Evolutionary conservation across 805 yeast species (phyloP).

Genomic region (Nakazawaea laoshanensis): DNA sequence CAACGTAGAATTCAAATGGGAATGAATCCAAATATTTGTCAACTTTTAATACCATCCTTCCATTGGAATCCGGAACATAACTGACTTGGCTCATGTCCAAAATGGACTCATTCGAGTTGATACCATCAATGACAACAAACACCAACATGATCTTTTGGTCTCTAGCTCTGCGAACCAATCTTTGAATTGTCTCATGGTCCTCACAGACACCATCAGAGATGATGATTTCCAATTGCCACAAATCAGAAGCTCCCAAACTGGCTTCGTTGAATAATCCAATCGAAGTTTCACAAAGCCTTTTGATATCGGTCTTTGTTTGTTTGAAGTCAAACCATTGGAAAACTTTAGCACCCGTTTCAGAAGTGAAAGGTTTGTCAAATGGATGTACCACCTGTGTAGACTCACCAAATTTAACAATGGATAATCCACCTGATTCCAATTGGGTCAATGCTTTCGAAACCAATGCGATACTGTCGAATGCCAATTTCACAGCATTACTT

Average conservation of each 20-base stretch:
- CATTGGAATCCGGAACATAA: conserved; percentile 63
- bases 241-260: conserved; percentile 41
- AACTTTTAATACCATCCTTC: conserved; percentile 67
- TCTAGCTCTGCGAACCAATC: conserved; percentile 84
- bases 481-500: conserved; percentile 80
- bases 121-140: conserved; percentile 88
- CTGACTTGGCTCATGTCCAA: conserved; percentile 91
- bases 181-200: conserved; percentile 75
- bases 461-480: conserved; percentile 89
- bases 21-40: conserved; percentile 82
- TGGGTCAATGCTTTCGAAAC: conserved; percentile 92
- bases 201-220: conserved; percentile 97
- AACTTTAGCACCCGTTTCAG: conserved; percentile 74
- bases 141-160: conserved; percentile 92
- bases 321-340: conserved; percentile 88
- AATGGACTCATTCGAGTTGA: conserved; percentile 76
- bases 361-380: conserved; percentile 76
- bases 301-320: conserved; percentile 81
- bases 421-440: conserved; percentile 87
- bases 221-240: conserved; percentile 91
- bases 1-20: conserved; percentile 96
- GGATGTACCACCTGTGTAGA: conserved; percentile 78
- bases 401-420: conserved; percentile 88
- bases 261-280: conserved; percentile 60
- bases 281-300: conserved; percentile 62